A percentile compares a stretch with the other conserved stretches of the same genome.
Evolutionary conservation across 2,329 filamentous ascomycete species (phyloP).

Genomic region (Esteya vermicola): DNA sequence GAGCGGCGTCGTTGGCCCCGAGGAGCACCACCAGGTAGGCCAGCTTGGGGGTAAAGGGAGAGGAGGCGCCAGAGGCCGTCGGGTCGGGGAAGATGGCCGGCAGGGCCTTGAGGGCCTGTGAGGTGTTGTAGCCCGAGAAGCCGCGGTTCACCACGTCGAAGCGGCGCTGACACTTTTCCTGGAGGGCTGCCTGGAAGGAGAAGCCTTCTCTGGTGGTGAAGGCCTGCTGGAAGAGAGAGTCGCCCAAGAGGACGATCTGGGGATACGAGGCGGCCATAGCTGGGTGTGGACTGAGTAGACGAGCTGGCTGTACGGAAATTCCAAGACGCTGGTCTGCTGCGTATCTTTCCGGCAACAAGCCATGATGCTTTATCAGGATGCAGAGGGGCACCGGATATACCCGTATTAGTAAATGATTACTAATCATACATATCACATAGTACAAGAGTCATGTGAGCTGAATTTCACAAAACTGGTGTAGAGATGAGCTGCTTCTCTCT

Average conservation of each 20-base stretch:
- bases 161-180: constrained; percentile 55
- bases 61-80: too few species aligned
- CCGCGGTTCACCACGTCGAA: constrained; percentile 84
- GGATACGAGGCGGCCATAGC: constrained; percentile 36
- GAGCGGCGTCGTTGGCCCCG: constrained; percentile 78
- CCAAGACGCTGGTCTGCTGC: too few species aligned
- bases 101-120: constrained; percentile 56
- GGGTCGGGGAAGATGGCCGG: constrained; percentile 49
- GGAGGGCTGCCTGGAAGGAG: constrained; percentile 58
- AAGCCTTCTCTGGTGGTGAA: constrained; percentile 51
- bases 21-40: constrained; percentile 63
- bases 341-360: too few species aligned
- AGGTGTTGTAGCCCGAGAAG: constrained; percentile 73
- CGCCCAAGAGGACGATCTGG: constrained; percentile 74
- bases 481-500: too few species aligned
- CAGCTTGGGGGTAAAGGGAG: constrained; percentile 42
- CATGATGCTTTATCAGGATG: too few species aligned
- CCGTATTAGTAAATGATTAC: too few species aligned
- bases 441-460: too few species aligned
- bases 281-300: too few species aligned
- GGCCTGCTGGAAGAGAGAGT: constrained; percentile 68
- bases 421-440: too few species aligned
- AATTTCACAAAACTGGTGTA: too few species aligned
- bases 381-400: too few species aligned
- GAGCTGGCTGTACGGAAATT: too few species aligned